A percentile compares a stretch with the other conserved stretches of the same genome.
These are phyloP conservation scores for Crucihimalaya himalaica DNA, from an alignment of 345 rosid species.

Conservation along the genomic window DNA sequence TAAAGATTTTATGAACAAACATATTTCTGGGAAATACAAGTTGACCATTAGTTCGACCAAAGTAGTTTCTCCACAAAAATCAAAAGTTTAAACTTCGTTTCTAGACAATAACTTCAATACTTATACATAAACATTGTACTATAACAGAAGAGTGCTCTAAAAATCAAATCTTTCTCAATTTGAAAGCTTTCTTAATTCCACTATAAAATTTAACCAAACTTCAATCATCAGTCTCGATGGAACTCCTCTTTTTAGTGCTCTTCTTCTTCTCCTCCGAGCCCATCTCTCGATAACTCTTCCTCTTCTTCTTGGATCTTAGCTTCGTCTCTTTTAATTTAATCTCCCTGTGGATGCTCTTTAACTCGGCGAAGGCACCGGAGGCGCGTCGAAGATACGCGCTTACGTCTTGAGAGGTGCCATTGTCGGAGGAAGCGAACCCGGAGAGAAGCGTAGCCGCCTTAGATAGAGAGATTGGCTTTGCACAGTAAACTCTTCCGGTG, in stretches of 20 bases:
- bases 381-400: constrained; percentile 47
- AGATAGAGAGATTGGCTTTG: constrained; percentile 36
- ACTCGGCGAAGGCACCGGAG: constrained; percentile 41
- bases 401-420: constrained; percentile 48
- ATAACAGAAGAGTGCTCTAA: neutral
- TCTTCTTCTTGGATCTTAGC: neutral
- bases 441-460: constrained; percentile 47
- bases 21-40: neutral
- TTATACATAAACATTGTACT: too few relatives aligned
- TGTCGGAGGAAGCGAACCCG: constrained; percentile 41
- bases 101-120: neutral
- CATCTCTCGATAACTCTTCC: constrained; percentile 22
- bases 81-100: neutral
- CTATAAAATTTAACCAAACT: neutral
- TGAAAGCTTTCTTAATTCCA: neutral
- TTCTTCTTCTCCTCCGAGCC: neutral
- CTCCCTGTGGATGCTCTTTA: constrained; percentile 38
- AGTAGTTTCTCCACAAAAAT: neutral
- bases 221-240: neutral
- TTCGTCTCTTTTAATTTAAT: constrained; percentile 28
- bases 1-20: neutral
- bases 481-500: constrained; percentile 32
- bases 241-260: constrained; percentile 42
- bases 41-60: neutral
- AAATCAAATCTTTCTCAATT: neutral